Base-by-base conservation (phyloP, 1,139 yeast genomes). In the Chernovozyma aurita region DNA sequence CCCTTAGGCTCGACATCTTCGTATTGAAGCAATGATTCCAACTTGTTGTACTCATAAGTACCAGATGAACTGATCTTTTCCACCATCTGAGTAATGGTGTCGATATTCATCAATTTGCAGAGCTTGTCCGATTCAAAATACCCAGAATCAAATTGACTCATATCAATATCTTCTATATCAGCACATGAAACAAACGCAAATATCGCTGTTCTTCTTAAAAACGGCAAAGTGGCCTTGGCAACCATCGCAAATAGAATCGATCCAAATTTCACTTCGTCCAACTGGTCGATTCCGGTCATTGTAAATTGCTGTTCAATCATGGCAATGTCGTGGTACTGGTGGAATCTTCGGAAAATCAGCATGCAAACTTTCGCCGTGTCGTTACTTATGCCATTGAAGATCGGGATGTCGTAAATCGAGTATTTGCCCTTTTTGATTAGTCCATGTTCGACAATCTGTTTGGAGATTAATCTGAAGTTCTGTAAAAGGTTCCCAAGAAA, bases 151-250 rank as follows among this genome's bases (percentile, higher is more conserved):
- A 14, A 7, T 26, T 26, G 28, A 13, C 17, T 16, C 16, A 48
- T 40, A 5, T 56, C 55, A n/a, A 65, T 50, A n/a, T 62, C 60
- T n/a, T 69, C 69, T 12, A 65, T 60, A 30, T 75, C 70, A 1
- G 87, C 82, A 56, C 79, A 78, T 31, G 70, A 61, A 6, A 80
- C 77, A 52, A 59, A 71, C 0, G 80, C 67, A 45, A 75, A 76
- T 4, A 87, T 74, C 2, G 86, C 75, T 5, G 78, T 67, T 46
- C 80, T 74, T 45, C 96, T 70, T 43, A 86, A 62, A 45, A 83
- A 85, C 13, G 90, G 87, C 0, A 85, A 74, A 5, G 72, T 57
- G 1, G 80, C 59, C 49, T 78, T 78, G 13, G 73, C 54, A 30
- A 82, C 38, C 75, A 84, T 68, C 0, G 83, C 64, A 47, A 70